Percentiles rank a stretch among this genome's conserved stretches.
Conservation (phyloP, 2,329 filamentous ascomycete genomes). For the Dactylellina parvicollis region DNA sequence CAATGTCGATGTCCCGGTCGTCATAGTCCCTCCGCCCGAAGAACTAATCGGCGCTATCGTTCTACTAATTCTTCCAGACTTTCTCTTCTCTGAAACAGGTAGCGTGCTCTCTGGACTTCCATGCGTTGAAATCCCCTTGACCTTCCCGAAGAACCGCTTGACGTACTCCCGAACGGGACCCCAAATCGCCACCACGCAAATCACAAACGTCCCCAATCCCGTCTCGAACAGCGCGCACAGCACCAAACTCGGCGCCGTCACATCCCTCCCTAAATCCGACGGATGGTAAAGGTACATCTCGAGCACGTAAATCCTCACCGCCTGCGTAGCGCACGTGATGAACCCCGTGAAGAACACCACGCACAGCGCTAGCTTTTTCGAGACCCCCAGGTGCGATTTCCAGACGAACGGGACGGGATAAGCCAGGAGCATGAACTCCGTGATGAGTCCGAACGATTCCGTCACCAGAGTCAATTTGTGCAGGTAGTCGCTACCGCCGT, state of each 20-base stretch:
- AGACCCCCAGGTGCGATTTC: conserved; percentile 14
- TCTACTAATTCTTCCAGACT: conserved; percentile 18
- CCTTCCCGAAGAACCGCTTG: neutral
- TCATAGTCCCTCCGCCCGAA: conserved; percentile 11
- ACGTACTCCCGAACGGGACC: conserved; percentile 37
- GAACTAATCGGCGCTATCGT: conserved; percentile 3
- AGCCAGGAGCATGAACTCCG: conserved; percentile 27
- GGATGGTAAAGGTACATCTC: conserved; percentile 41
- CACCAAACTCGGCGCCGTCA: conserved; percentile 41
- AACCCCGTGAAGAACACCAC: conserved; percentile 42
- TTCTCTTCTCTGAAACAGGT: conserved; percentile 16
- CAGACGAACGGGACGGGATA: conserved; percentile 37
- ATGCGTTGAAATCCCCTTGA: neutral
- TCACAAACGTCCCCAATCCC: conserved; percentile 40
- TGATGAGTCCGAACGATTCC: conserved; percentile 29
- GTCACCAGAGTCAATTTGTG: conserved; percentile 27
- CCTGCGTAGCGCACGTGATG: conserved; percentile 45
- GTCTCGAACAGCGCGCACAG: conserved; percentile 49
- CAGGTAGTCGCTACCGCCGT: conserved; percentile 17
- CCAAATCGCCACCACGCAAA: conserved; percentile 47
- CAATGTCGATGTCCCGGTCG: conserved; percentile 30
- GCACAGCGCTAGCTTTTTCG: conserved; percentile 31
- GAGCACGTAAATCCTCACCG: conserved; percentile 43
- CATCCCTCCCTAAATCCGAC: conserved; percentile 36
- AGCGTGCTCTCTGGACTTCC: conserved; percentile 2